Percentiles rank a stretch among this genome's conserved stretches.
These are phyloP conservation scores for Saturnispora galanensis DNA, from an alignment of 805 yeast genomes.

Conservation along the genomic window DNA sequence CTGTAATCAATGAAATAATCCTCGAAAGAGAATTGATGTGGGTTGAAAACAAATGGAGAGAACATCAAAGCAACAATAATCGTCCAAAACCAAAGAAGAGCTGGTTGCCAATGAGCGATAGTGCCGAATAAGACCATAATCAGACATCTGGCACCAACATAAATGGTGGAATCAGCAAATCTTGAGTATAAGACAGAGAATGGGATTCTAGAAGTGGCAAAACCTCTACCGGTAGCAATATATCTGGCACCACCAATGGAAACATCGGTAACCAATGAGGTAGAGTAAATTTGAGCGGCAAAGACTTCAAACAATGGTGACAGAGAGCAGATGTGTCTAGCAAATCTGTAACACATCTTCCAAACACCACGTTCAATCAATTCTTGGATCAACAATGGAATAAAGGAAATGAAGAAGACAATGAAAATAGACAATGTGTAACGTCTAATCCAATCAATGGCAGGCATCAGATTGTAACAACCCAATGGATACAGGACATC, in stretches of 20 bases:
- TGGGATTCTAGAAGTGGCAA: constrained; percentile 65
- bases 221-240: constrained; percentile 80
- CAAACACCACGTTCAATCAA: constrained; percentile 73
- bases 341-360: constrained; percentile 61
- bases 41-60: constrained; percentile 69
- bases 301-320: constrained; percentile 80
- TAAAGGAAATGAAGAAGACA: constrained; percentile 70
- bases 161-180: constrained; percentile 58
- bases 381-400: constrained; percentile 73
- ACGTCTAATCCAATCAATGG: constrained; percentile 74
- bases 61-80: constrained; percentile 55
- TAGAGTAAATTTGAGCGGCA: constrained; percentile 69
- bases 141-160: constrained; percentile 49
- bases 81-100: constrained; percentile 62
- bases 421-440: constrained; percentile 72
- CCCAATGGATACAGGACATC: constrained; percentile 59
- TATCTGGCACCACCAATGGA: constrained; percentile 82
- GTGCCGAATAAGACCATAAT: constrained; percentile 48
- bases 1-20: constrained; percentile 62
- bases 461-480: constrained; percentile 66
- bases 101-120: constrained; percentile 50
- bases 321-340: constrained; percentile 57
- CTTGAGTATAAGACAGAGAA: constrained; percentile 57
- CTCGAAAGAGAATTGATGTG: constrained; percentile 61
- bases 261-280: constrained; percentile 60